Conservation (phyloP, 2,329 filamentous ascomycete genomes). For the Hypoxylon sp. region DNA sequence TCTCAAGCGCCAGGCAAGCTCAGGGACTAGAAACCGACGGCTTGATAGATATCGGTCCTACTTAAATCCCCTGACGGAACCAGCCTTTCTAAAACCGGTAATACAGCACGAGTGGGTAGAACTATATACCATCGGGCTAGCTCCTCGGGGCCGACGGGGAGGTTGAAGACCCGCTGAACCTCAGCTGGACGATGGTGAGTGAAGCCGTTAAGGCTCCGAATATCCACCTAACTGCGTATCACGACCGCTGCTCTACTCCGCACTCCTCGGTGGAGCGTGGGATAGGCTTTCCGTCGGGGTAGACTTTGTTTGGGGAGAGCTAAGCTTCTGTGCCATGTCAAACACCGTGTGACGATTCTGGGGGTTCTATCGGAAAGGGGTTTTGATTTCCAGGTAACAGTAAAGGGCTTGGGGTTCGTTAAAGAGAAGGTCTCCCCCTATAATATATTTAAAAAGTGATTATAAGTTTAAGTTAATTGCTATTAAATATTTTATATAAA, state of each 20-base stretch:
- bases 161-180: background rate
- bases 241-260: background rate
- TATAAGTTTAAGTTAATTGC: no score
- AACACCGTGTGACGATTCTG: no score
- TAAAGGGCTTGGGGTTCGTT: no score
- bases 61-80: background rate
- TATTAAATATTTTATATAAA: no score
- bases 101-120: background rate
- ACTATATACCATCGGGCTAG: background rate
- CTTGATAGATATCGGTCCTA: background rate
- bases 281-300: background rate
- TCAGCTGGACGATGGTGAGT: background rate
- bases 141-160: background rate
- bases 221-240: background rate
- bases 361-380: no score
- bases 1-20: background rate
- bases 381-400: no score
- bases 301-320: background rate
- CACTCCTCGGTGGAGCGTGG: background rate
- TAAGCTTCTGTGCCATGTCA: no score
- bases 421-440: no score
- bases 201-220: background rate
- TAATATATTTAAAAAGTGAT: no score
- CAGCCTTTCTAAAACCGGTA: background rate
- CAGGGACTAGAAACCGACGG: background rate